Conservation (phyloP, 164 flowering plant species). For the Berberis vulgaris region DNA sequence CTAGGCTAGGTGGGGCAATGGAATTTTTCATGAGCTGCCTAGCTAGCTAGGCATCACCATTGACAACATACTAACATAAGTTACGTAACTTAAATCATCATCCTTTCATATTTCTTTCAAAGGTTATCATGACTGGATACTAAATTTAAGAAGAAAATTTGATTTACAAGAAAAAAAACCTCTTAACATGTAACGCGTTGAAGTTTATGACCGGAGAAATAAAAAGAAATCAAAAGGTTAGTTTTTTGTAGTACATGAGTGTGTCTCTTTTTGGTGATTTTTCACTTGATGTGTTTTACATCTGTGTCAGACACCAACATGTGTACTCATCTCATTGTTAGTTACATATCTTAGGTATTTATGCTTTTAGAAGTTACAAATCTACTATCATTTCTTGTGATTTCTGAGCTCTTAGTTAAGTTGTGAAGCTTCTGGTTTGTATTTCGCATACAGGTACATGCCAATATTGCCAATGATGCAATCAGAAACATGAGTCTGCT, state of each 20-base stretch:
- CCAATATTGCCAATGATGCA: constrained; percentile 6
- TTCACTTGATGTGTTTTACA: background rate
- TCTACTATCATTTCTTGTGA: background rate
- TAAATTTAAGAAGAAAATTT: too few relatives aligned
- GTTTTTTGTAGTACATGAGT: background rate
- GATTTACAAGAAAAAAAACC: too few relatives aligned
- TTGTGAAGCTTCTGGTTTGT: constrained; percentile 1
- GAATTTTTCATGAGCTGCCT: too few relatives aligned
- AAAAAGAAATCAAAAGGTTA: too few relatives aligned
- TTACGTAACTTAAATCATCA: too few relatives aligned
- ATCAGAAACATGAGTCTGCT: constrained; percentile 11
- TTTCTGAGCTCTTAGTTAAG: background rate
- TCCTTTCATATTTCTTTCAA: too few relatives aligned
- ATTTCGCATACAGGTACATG: constrained; percentile 12
- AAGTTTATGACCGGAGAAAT: too few relatives aligned
- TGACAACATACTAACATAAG: too few relatives aligned
- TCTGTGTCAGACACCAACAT: background rate
- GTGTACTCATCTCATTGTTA: background rate
- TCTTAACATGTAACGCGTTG: too few relatives aligned
- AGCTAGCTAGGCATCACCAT: too few relatives aligned
- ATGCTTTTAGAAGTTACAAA: background rate
- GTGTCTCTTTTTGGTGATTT: background rate
- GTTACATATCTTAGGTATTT: background rate
- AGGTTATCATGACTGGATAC: too few relatives aligned
- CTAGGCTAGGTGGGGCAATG: too few relatives aligned